Conservation (phyloP, 1,139 yeast species). For the Wickerhamomyces sp. region DNA sequence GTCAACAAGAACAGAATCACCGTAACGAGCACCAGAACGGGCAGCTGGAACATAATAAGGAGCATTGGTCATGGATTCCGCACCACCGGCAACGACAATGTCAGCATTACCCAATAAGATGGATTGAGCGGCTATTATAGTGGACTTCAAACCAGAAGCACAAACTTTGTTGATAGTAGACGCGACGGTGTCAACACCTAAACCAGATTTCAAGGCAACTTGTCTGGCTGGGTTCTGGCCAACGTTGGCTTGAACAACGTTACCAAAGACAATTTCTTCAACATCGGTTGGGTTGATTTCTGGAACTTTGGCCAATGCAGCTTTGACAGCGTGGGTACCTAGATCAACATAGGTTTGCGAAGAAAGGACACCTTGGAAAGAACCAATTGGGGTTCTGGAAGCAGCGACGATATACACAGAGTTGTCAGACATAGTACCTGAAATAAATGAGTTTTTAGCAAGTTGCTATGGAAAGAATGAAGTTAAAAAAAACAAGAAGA, state of each 20-base stretch:
- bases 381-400: constrained; percentile 94
- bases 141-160: constrained; percentile 93
- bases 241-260: constrained; percentile 86
- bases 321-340: constrained; percentile 88
- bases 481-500: not conserved
- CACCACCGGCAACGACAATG: constrained; percentile 94
- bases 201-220: constrained; percentile 88
- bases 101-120: constrained; percentile 88
- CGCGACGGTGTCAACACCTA: constrained; percentile 73
- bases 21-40: constrained; percentile 85
- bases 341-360: constrained; percentile 76
- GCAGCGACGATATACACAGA: constrained; percentile 85
- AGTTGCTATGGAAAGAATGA: not conserved
- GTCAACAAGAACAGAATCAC: constrained; percentile 73
- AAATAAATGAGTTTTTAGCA: not conserved
- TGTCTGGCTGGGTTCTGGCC: constrained; percentile 99
- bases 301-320: constrained; percentile 82
- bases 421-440: constrained; percentile 28
- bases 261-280: constrained; percentile 91
- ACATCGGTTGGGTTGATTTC: constrained; percentile 72
- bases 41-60: constrained; percentile 90
- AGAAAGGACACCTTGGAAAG: constrained; percentile 80
- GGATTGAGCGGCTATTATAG: constrained; percentile 86
- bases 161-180: constrained; percentile 95
- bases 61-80: constrained; percentile 94